Evolutionary conservation across 768 basidiomycete genomes (phyloP).

Genomic region (Tulasnella sp.): DNA sequence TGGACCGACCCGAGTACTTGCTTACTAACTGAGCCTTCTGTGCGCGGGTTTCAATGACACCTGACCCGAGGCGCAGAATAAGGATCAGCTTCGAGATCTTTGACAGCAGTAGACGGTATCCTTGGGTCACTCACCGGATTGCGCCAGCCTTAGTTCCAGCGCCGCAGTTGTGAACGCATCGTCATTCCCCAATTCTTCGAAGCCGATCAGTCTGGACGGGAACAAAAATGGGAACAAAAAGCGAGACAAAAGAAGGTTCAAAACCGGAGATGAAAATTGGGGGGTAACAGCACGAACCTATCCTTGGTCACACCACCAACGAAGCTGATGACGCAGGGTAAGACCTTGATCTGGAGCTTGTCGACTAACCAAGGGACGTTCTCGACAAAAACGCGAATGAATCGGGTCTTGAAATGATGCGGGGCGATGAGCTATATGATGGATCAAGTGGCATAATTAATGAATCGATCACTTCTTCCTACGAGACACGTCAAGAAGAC

Average conservation of each 20-base stretch:
- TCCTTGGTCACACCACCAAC: conserved; percentile 79
- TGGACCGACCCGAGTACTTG: conserved; percentile 16
- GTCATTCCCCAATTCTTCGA: conserved; percentile 85
- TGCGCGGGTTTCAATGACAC: conserved; percentile 22
- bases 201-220: conserved; percentile 68
- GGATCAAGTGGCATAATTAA: background rate
- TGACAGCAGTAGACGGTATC: background rate
- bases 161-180: conserved; percentile 79
- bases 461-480: background rate
- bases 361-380: conserved; percentile 96
- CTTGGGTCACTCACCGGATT: conserved; percentile 35
- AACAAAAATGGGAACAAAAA: no score
- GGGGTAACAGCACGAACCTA: conserved; percentile 46
- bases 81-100: background rate
- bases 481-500: conserved; percentile 33
- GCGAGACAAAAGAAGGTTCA: background rate
- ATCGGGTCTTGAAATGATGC: conserved; percentile 83
- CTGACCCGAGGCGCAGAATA: background rate
- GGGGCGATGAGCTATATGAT: conserved; percentile 70
- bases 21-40: conserved; percentile 12
- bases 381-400: conserved; percentile 87
- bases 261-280: background rate
- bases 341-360: conserved; percentile 76
- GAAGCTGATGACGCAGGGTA: conserved; percentile 92
- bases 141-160: conserved; percentile 69